These are phyloP conservation scores for Emericellopsis cladophorae DNA, from an alignment of 2,329 filamentous ascomycete genomes.

Conservation along the genomic window DNA sequence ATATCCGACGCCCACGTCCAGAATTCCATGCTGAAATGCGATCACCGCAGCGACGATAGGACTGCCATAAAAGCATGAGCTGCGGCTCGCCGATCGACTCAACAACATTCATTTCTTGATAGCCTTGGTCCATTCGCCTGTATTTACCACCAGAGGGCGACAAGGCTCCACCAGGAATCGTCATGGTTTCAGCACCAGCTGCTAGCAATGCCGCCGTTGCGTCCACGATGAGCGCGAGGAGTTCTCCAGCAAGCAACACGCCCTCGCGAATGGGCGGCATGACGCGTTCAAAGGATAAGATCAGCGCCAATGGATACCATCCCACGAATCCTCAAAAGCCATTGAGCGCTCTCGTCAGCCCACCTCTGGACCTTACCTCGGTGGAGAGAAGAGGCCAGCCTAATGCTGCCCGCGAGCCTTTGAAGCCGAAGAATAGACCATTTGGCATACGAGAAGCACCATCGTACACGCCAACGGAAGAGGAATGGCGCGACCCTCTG, in stretches of 20 bases:
- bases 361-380: constrained; percentile 69
- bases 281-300: constrained; percentile 32
- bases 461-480: constrained; percentile 77
- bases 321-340: constrained; percentile 35
- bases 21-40: constrained; percentile 1
- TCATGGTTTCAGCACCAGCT: neutral
- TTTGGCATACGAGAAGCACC: constrained; percentile 84
- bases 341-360: constrained; percentile 42
- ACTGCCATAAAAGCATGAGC: neutral
- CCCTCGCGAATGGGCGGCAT: constrained; percentile 15
- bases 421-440: constrained; percentile 66
- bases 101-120: no score
- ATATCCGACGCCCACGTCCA: neutral
- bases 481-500: constrained; percentile 90
- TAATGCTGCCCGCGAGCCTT: constrained; percentile 60
- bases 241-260: constrained; percentile 29
- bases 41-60: constrained; percentile 2
- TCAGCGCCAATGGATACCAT: constrained; percentile 41
- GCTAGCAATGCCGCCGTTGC: constrained; percentile 5
- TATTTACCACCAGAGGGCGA: no score
- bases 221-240: constrained; percentile 39
- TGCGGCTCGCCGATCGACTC: neutral
- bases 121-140: no score
- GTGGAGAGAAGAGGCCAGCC: constrained; percentile 86
- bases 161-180: no score